These are phyloP conservation scores for Wickerhamomyces sp. DNA, from an alignment of 1,139 yeast species.

Conservation along the genomic window DNA sequence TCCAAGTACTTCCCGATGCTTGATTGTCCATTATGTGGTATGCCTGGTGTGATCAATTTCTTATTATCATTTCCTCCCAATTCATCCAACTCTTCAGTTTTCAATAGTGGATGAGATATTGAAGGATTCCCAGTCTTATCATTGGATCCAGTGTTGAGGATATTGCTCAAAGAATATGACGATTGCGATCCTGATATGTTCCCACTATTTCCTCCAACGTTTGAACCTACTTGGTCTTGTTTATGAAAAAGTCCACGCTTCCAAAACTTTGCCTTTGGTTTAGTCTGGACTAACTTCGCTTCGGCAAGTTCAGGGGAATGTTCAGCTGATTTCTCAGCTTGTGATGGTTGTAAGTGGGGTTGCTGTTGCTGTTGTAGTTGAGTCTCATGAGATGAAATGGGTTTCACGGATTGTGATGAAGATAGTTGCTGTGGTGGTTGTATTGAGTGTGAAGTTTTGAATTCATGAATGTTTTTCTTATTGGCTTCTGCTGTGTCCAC, in stretches of 20 bases:
- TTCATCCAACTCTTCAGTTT: conserved; percentile 29
- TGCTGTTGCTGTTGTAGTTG: neutral
- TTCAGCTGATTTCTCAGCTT: neutral
- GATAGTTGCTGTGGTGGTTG: neutral
- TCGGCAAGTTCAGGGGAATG: conserved; percentile 8
- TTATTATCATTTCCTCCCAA: conserved; percentile 26
- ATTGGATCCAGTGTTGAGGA: conserved; percentile 17
- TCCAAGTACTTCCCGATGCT: conserved; percentile 11
- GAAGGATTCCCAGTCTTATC: conserved; percentile 15
- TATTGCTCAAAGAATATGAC: conserved; percentile 15
- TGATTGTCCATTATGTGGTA: conserved; percentile 10
- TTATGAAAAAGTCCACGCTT: conserved; percentile 31
- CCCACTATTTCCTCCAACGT: neutral
- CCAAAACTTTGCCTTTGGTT: conserved; percentile 43
- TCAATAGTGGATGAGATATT: conserved; percentile 31
- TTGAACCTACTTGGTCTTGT: neutral
- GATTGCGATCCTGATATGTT: conserved; percentile 18
- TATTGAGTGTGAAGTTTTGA: neutral
- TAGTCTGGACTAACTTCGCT: conserved; percentile 6
- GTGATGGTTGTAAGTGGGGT: neutral
- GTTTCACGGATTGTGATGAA: neutral
- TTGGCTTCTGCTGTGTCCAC: neutral
- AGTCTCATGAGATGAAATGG: neutral
- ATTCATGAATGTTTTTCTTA: neutral
- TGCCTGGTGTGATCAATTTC: conserved; percentile 16